Percentiles rank a stretch among this genome's conserved stretches.
Conservation (phyloP, 1,139 yeast species). For the Trichomonascaceae sp. region DNA sequence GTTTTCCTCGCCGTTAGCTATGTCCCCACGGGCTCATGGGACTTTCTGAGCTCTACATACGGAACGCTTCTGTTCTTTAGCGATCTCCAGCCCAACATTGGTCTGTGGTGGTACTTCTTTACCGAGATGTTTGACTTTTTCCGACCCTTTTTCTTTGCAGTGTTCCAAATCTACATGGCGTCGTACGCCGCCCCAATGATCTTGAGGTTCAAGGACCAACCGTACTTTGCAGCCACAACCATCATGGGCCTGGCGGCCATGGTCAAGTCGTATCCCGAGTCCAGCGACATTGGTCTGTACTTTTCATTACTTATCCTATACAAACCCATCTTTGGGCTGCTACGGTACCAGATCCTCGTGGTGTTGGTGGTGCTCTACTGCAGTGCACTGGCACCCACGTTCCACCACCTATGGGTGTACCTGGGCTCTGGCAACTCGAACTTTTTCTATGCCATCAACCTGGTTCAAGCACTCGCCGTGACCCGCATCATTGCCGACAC, state of each 20-base stretch:
- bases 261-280: constrained; percentile 75
- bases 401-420: constrained; percentile 89
- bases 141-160: constrained; percentile 67
- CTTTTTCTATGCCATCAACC: constrained; percentile 86
- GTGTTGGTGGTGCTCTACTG: constrained; percentile 36
- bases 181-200: constrained; percentile 65
- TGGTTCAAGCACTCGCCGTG: constrained; percentile 66
- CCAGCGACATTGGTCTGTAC: constrained; percentile 71
- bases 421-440: constrained; percentile 92
- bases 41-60: constrained; percentile 50
- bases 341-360: constrained; percentile 34
- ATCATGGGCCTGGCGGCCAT: constrained; percentile 55
- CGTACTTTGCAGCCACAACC: constrained; percentile 54
- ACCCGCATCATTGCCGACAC: constrained; percentile 61
- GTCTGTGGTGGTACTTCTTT: constrained; percentile 97
- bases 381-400: constrained; percentile 63
- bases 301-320: constrained; percentile 49
- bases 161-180: constrained; percentile 67
- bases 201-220: constrained; percentile 40
- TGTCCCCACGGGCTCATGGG: constrained; percentile 32
- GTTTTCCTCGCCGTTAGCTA: constrained; percentile 31
- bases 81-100: constrained; percentile 73
- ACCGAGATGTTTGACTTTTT: constrained; percentile 90
- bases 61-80: constrained; percentile 46
- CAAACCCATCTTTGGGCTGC: constrained; percentile 26